These are phyloP conservation scores for Bacidia rubella DNA, from an alignment of 495 filamentous ascomycete genomes.

Conservation along the genomic window DNA sequence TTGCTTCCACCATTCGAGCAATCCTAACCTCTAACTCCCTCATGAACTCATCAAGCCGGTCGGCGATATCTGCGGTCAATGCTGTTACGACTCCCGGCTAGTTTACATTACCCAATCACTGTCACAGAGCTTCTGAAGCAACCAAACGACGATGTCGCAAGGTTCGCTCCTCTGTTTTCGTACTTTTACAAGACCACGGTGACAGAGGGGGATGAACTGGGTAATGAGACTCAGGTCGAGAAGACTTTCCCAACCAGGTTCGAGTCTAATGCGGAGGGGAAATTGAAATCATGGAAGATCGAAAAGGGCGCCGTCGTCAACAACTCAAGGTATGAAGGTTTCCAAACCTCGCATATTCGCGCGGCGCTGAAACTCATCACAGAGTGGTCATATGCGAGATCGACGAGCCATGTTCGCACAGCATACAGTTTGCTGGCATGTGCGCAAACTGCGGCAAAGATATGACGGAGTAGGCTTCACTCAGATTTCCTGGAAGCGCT, in stretches of 20 bases:
- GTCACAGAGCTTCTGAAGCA: slow-evolving; percentile 73
- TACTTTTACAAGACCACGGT: slow-evolving; percentile 71
- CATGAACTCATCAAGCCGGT: slow-evolving; percentile 5
- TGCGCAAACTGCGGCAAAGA: slow-evolving; percentile 92
- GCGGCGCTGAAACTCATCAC: slow-evolving; percentile 13
- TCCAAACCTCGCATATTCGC: not conserved
- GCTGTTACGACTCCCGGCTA: slow-evolving; percentile 38
- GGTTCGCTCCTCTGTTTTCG: slow-evolving; percentile 61
- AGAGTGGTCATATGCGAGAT: slow-evolving; percentile 56
- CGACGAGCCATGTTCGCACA: slow-evolving; percentile 83
- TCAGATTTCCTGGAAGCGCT: not conserved
- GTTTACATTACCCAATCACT: slow-evolving; percentile 86
- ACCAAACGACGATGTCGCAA: slow-evolving; percentile 58
- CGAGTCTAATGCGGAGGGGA: slow-evolving; percentile 71
- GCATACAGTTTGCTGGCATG: slow-evolving; percentile 77
- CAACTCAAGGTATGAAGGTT: slow-evolving; percentile 24
- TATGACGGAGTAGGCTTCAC: slow-evolving; percentile 61
- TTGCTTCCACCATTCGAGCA: no score
- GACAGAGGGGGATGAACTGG: slow-evolving; percentile 58
- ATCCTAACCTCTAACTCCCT: not conserved
- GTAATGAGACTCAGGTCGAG: slow-evolving; percentile 51
- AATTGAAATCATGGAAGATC: slow-evolving; percentile 61
- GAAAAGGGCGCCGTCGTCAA: slow-evolving; percentile 55
- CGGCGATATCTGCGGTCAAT: slow-evolving; percentile 20
- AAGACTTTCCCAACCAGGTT: slow-evolving; percentile 63